Evolutionary conservation across 164 flowering plant species (phyloP), one percentile per base, ranked within the genome.

Genomic region (Piper longum): DNA sequence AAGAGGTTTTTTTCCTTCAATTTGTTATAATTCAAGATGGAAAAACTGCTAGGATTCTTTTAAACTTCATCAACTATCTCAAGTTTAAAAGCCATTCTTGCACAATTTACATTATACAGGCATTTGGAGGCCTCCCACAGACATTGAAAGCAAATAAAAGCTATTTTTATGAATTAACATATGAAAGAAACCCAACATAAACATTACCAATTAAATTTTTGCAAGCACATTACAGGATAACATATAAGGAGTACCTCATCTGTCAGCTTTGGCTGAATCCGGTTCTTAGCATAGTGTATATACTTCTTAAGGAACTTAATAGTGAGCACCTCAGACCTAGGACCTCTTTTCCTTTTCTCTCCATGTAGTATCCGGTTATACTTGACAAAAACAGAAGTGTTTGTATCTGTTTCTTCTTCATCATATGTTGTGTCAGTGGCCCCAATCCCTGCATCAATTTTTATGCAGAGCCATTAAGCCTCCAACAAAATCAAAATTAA

Each of bases 251-350:
- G 19, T 58, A 93, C 97, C 97, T 95, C 99, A 71, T 95, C 96
- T 66, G 93, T 88, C 66, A 95, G 83, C 59, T 87, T 89, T 59
- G 99, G 99, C 72, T 87, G 91, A 72, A 85, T 81, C 74, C 90
- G 83, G 70, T 83, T 79, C 78, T 95, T 95, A 16, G 97, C 95
- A 72, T 95, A 95, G 74, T 95, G 97, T 69, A 95, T 91, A 64
- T 87, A 95, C 77, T 91, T 95, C 68, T 91, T 95, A 4, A 95
- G 96, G 74, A 95, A 95, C 76, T 83, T 83, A 71, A 89, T 88
- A 62, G 93, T 89, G 60, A 95, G 88, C 0, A 86, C 83, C 57
- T 93, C 97, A 66, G 75, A 79, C 76, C 86, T 86, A 57, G 63
- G 81, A 11, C 86, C 80, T 71, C 74, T 79, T 40, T 66, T 77